These are phyloP conservation scores for Leccinum fibrillosum DNA, from an alignment of 768 basidiomycete species.

Conservation along the genomic window DNA sequence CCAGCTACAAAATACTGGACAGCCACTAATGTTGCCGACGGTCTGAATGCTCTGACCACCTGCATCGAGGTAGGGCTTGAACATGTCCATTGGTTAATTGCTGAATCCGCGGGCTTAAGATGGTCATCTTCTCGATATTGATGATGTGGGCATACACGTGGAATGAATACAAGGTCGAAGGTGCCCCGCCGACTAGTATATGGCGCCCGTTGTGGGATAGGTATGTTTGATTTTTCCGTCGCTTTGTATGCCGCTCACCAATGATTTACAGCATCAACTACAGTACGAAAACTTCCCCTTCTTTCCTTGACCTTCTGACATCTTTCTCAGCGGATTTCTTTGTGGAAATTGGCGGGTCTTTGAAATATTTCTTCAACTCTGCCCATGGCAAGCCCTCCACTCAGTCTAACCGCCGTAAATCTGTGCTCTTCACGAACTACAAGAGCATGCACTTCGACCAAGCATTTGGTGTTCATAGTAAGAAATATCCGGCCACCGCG, in stretches of 20 bases:
- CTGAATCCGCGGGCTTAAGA: conserved; percentile 40
- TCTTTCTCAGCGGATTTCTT: conserved; percentile 55
- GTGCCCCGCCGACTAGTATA: conserved; percentile 48
- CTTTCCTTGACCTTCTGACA: conserved; percentile 5
- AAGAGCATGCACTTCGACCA: conserved; percentile 35
- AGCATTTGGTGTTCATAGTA: conserved; percentile 36
- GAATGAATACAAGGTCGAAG: conserved; percentile 59
- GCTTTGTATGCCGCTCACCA: conserved; percentile 1
- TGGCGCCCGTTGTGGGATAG: conserved; percentile 72
- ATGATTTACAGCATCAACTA: conserved; percentile 40
- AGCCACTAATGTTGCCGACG: conserved; percentile 77
- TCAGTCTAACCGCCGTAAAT: conserved; percentile 15
- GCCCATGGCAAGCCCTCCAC: conserved; percentile 30
- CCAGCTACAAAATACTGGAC: conserved; percentile 81
- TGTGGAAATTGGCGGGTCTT: conserved; percentile 58
- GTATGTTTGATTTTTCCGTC: conserved; percentile 16
- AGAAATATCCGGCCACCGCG: conserved; percentile 15
- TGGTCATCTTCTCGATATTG: conserved; percentile 73
- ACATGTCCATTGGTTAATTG: background rate
- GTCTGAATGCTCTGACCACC: conserved; percentile 75
- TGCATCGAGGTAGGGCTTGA: conserved; percentile 67
- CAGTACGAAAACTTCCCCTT: conserved; percentile 29
- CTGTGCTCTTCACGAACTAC: conserved; percentile 20
- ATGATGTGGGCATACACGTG: conserved; percentile 86
- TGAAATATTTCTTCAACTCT: conserved; percentile 57